These are phyloP conservation scores for Leishmania tarentolae DNA, from an alignment of 208 protist genomes.

Conservation along the genomic window DNA sequence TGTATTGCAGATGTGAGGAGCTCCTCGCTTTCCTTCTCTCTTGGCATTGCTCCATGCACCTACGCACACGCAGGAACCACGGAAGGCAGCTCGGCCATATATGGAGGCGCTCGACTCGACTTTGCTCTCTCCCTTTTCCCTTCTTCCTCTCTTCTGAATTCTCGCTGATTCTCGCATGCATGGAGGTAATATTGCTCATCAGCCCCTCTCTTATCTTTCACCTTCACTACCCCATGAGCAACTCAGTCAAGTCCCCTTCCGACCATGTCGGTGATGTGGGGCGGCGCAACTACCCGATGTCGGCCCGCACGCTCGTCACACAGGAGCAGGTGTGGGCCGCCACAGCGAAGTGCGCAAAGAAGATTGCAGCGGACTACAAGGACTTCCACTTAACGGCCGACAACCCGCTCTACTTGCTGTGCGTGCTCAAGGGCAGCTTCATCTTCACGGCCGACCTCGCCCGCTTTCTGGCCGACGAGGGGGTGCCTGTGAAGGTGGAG, in stretches of 20 bases:
- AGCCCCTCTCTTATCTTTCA: background rate
- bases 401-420: slow-evolving; percentile 83
- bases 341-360: slow-evolving; percentile 52
- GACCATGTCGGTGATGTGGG: slow-evolving; percentile 2
- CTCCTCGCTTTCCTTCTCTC: background rate
- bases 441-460: slow-evolving; percentile 84
- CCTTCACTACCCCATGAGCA: slow-evolving; percentile 7
- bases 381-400: slow-evolving; percentile 34
- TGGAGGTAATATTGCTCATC: background rate
- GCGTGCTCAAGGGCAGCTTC: slow-evolving; percentile 86
- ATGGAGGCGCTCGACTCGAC: background rate
- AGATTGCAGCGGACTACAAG: slow-evolving; percentile 78
- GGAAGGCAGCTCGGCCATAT: background rate
- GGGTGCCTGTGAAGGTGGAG: slow-evolving; percentile 79
- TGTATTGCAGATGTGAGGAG: background rate
- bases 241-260: slow-evolving; percentile 1
- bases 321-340: slow-evolving; percentile 60
- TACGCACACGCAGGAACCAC: slow-evolving; percentile 1
- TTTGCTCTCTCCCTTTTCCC: background rate
- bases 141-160: background rate
- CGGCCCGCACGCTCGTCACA: slow-evolving; percentile 45
- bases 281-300: slow-evolving; percentile 62
- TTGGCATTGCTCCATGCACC: background rate
- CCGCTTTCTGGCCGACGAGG: slow-evolving; percentile 60
- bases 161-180: background rate